These are phyloP conservation scores for Camellia granthamiana DNA, from an alignment of 148 eudicot species.

Conservation along the genomic window DNA sequence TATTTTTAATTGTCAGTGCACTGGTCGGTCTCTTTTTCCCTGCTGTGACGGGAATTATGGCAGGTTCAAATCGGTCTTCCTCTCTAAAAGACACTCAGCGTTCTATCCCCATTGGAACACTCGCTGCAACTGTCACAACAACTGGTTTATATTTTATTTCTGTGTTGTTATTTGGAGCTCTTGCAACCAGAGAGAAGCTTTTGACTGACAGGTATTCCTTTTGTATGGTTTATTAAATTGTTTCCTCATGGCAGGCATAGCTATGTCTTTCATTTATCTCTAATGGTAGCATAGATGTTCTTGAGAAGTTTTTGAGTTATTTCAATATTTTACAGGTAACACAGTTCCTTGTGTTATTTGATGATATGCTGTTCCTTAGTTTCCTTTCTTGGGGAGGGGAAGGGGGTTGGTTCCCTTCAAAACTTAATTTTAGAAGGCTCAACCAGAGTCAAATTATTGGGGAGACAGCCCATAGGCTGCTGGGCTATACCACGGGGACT, in stretches of 20 bases:
- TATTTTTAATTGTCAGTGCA: conserved; percentile 56
- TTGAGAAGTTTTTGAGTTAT: neutral
- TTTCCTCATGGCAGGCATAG: neutral
- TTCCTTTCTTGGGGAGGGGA: neutral
- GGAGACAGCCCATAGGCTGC: neutral
- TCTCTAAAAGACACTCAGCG: conserved; percentile 94
- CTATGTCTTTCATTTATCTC: conserved; percentile 2
- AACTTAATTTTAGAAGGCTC: neutral
- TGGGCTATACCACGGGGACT: neutral
- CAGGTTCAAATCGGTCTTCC: conserved; percentile 96
- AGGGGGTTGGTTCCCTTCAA: neutral
- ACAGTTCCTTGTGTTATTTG: neutral
- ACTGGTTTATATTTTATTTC: conserved; percentile 66
- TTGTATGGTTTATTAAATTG: conserved; percentile 8
- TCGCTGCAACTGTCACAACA: conserved; percentile 86
- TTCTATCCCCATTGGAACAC: conserved; percentile 91
- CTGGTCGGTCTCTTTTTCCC: conserved; percentile 99
- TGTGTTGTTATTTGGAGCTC: conserved; percentile 83
- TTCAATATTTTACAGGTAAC: neutral
- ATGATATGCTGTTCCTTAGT: neutral
- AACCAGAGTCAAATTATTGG: neutral
- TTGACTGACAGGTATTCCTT: conserved; percentile 79
- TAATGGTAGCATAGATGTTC: neutral
- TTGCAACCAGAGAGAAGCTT: conserved; percentile 92
- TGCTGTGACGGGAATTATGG: conserved; percentile 99